Percentiles rank a stretch among this genome's conserved stretches.
Conservation (phyloP, 2,329 filamentous ascomycete species). For the Ilyonectria destructans region DNA sequence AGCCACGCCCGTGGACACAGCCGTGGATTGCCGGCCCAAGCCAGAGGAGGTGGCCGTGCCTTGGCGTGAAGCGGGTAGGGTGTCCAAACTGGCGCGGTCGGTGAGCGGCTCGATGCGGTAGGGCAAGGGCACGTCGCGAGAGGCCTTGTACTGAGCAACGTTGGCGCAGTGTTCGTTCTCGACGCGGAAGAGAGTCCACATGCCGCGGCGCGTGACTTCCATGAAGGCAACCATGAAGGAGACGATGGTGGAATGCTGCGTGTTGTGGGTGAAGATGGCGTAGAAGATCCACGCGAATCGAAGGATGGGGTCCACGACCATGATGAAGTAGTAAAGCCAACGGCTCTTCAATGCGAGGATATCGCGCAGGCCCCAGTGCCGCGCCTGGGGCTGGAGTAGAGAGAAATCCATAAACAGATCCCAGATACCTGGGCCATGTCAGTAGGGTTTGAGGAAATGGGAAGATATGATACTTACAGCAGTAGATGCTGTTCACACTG, state of each 20-base stretch:
- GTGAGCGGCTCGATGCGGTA: conserved; percentile 75
- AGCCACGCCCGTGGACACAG: conserved; percentile 38
- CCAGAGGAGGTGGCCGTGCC: conserved; percentile 28
- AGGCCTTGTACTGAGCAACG: conserved; percentile 91
- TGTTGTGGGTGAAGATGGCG: conserved; percentile 83
- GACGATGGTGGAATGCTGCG: conserved; percentile 86
- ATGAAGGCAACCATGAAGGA: conserved; percentile 85
- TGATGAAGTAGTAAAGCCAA: conserved; percentile 91
- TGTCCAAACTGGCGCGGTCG: conserved; percentile 59
- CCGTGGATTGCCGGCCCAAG: conserved; percentile 27
- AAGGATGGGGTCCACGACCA: conserved; percentile 86
- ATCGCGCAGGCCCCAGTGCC: conserved; percentile 80
- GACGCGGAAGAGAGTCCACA: conserved; percentile 94
- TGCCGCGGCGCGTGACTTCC: conserved; percentile 87
- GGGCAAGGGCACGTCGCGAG: conserved; percentile 87
- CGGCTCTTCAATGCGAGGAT: conserved; percentile 83
- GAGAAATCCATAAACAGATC: conserved; percentile 98
- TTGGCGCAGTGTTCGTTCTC: conserved; percentile 98
- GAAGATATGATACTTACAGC: conserved; percentile 68
- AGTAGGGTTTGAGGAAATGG: conserved; percentile 1
- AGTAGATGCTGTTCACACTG: conserved; percentile 86
- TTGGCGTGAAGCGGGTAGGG: conserved; percentile 25
- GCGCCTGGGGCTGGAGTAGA: conserved; percentile 83
- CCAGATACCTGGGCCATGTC: conserved; percentile 78
- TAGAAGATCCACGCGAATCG: conserved; percentile 97